phyloP scores from a whole-genome alignment of 345 rosid genomes.

The Citrus sp. region DNA sequence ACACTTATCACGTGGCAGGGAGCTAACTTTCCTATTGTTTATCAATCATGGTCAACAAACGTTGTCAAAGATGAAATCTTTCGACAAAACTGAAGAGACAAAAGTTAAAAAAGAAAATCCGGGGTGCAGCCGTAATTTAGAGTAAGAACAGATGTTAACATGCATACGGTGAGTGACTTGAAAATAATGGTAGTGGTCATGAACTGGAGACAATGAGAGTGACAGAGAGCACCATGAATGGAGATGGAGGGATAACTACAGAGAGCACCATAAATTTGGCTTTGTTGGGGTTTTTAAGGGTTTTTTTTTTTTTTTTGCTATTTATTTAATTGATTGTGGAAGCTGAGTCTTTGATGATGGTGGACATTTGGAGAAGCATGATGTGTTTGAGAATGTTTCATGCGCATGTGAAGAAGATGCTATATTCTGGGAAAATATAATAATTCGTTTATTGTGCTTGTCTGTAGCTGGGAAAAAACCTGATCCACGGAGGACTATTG shows the following conservation, averaged over 20 bases:
- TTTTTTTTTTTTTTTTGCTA: background rate
- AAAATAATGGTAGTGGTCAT: slow-evolving; percentile 12
- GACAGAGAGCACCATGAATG: background rate
- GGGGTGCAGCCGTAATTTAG: background rate
- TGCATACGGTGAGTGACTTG: background rate
- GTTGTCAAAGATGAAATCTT: background rate
- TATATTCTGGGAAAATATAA: background rate
- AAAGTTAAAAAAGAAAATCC: background rate
- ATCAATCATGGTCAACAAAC: background rate
- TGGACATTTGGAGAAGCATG: background rate
- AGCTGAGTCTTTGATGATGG: slow-evolving; percentile 1
- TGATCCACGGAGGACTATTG: background rate
- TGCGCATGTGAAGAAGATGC: background rate
- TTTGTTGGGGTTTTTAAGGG: background rate
- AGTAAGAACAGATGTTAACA: background rate
- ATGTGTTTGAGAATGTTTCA: background rate
- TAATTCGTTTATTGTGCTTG: background rate
- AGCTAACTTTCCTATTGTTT: background rate
- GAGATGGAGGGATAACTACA: background rate
- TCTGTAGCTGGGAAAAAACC: background rate
- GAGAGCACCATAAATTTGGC: background rate
- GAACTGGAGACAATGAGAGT: background rate
- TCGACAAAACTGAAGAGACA: background rate
- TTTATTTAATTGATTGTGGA: background rate
- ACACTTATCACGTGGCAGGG: background rate